Conservation (phyloP, 805 yeast genomes). For the Ogataea philodendri region DNA sequence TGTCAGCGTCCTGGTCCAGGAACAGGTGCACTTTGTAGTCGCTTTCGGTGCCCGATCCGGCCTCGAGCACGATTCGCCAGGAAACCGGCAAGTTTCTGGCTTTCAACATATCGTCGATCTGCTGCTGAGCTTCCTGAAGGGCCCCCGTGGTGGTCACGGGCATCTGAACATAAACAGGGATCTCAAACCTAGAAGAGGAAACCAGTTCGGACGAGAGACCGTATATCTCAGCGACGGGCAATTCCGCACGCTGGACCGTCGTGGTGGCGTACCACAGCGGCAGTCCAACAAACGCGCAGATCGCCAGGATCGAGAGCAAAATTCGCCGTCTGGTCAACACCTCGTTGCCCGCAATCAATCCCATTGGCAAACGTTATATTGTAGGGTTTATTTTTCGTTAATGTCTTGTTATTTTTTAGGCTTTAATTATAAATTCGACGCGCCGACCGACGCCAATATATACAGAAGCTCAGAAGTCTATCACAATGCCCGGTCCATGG, state of each 20-base stretch:
- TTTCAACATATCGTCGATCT: slow-evolving; percentile 32
- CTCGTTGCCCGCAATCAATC: slow-evolving; percentile 6
- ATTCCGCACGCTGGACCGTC: slow-evolving; percentile 56
- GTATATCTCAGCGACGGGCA: slow-evolving; percentile 48
- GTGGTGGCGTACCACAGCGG: slow-evolving; percentile 66
- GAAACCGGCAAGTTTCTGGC: slow-evolving; percentile 15
- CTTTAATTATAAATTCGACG: slow-evolving; percentile 3
- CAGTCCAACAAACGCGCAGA: slow-evolving; percentile 42
- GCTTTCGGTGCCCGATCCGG: slow-evolving; percentile 23
- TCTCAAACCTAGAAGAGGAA: slow-evolving; percentile 32
- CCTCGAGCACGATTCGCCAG: slow-evolving; percentile 34
- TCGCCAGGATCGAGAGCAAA: slow-evolving; percentile 26
- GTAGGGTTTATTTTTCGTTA: too few species aligned
- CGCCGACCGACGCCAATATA: slow-evolving; percentile 9
- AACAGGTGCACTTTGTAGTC: slow-evolving; percentile 39
- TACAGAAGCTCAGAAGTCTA: slow-evolving; percentile 41
- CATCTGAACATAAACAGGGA: slow-evolving; percentile 45
- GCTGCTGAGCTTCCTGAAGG: slow-evolving; percentile 35
- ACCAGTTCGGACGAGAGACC: slow-evolving; percentile 15
- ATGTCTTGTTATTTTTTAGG: too few species aligned
- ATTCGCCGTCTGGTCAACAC: slow-evolving; percentile 21
- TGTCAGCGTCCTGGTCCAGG: slow-evolving; percentile 20
- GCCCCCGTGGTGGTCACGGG: slow-evolving; percentile 34
- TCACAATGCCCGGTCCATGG: slow-evolving; percentile 76
- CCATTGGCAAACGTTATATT: slow-evolving; percentile 3